Evolutionary conservation across 352 stramenopile genomes (phyloP).

Genomic region (Paralagenidium karlingii): DNA sequence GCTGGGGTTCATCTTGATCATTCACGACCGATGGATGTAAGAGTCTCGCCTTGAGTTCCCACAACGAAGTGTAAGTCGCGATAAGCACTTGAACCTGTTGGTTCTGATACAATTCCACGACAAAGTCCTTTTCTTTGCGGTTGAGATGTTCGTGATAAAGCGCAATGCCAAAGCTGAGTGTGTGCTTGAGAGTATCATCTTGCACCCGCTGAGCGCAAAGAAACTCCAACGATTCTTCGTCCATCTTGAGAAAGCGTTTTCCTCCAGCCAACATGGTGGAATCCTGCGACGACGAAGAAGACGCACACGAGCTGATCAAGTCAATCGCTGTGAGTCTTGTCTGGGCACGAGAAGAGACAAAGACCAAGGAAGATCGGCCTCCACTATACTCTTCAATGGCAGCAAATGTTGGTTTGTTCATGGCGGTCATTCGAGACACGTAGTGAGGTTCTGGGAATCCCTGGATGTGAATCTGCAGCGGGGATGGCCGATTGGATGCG

Average conservation of each 20-base stretch:
- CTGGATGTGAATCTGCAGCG: constrained; percentile 95
- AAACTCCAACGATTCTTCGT: constrained; percentile 81
- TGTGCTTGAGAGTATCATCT: constrained; percentile 91
- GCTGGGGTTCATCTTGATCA: not conserved
- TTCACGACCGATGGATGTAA: not conserved
- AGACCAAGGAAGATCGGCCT: constrained; percentile 91
- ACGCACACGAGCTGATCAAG: constrained; percentile 89
- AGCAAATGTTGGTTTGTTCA: constrained; percentile 99
- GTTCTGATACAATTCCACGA: constrained; percentile 94
- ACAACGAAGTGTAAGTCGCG: constrained; percentile 88
- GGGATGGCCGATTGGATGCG: constrained; percentile 91
- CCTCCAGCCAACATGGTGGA: constrained; percentile 78
- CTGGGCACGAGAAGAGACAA: constrained; percentile 97
- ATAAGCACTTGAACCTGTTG: constrained; percentile 95
- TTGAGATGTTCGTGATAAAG: constrained; percentile 93
- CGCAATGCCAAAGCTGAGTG: constrained; percentile 95
- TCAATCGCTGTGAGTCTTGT: constrained; percentile 96
- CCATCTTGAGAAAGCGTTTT: constrained; percentile 90
- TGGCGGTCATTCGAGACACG: constrained; percentile 96
- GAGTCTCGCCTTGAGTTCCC: constrained; percentile 11
- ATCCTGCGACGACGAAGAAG: constrained; percentile 19
- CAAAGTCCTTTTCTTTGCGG: constrained; percentile 86
- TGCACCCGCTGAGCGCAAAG: constrained; percentile 60
- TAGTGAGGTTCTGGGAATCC: constrained; percentile 95
- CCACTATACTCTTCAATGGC: constrained; percentile 93